phyloP scores from a whole-genome alignment of 805 yeast genomes.

The Metschnikowia sp. region DNA sequence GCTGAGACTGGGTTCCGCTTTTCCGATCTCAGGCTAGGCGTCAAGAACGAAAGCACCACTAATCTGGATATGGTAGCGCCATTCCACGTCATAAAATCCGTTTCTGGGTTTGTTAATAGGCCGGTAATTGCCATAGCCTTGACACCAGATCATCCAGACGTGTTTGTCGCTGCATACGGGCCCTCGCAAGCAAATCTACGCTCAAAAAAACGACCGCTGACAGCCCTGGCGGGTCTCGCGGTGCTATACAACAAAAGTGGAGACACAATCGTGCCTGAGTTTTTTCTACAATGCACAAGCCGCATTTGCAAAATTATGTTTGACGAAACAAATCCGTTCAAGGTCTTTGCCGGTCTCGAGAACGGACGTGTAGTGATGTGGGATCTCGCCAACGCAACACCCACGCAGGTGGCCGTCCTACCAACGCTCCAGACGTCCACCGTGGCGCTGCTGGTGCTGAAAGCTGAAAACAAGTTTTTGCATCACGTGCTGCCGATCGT shows the following conservation, averaged over 20 bases:
- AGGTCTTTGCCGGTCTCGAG: conserved; percentile 46
- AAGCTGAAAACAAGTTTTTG: conserved; percentile 1
- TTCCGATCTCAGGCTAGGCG: conserved; percentile 17
- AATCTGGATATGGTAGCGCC: conserved; percentile 9
- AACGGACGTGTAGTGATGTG: conserved; percentile 53
- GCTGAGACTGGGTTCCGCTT: conserved; percentile 6
- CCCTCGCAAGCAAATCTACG: background rate
- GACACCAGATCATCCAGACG: conserved; percentile 11
- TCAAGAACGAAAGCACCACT: background rate
- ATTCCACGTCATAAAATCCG: conserved; percentile 5
- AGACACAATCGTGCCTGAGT: conserved; percentile 28
- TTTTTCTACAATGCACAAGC: conserved; percentile 39
- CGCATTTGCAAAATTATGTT: conserved; percentile 39
- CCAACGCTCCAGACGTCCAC: conserved; percentile 19
- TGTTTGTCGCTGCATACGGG: conserved; percentile 17
- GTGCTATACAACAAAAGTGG: conserved; percentile 32
- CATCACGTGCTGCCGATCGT: conserved; percentile 17
- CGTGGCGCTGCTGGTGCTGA: conserved; percentile 6
- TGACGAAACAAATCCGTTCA: conserved; percentile 33
- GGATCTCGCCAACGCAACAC: conserved; percentile 32
- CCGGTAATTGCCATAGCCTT: conserved; percentile 11
- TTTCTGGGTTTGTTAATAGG: conserved; percentile 9
- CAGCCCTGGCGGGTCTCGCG: conserved; percentile 24
- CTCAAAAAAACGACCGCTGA: background rate
- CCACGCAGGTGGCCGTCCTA: conserved; percentile 15